Conservation (phyloP, 306 rosid species). For the Quercus robur region DNA sequence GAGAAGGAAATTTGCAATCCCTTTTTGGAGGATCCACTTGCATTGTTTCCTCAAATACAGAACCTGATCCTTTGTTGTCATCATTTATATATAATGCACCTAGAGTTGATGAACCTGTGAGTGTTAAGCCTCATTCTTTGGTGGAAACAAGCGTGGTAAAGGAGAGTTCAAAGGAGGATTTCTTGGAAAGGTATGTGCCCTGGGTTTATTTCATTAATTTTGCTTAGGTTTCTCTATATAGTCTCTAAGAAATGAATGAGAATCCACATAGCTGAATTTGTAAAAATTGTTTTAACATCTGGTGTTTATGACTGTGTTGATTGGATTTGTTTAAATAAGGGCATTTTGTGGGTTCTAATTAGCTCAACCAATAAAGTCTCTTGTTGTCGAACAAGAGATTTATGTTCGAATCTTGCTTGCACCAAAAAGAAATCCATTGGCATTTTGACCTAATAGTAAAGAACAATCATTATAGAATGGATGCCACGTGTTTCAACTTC, state of each 20-base stretch:
- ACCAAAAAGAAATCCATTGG: no score
- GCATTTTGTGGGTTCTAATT: background rate
- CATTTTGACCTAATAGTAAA: no score
- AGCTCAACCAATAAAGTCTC: no score
- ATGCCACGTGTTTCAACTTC: no score
- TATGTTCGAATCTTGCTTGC: no score
- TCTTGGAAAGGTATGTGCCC: constrained; percentile 42
- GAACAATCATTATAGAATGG: no score
- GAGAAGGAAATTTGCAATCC: constrained; percentile 75
- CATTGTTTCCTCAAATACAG: constrained; percentile 49
- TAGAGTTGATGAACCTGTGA: constrained; percentile 36
- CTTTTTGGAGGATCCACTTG: constrained; percentile 76
- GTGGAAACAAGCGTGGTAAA: constrained; percentile 37
- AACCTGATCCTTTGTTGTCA: constrained; percentile 77
- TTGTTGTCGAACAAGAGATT: no score
- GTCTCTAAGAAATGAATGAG: background rate
- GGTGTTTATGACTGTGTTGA: background rate
- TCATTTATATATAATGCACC: constrained; percentile 73
- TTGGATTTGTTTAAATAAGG: background rate
- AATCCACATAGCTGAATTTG: background rate
- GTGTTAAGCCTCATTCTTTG: constrained; percentile 34
- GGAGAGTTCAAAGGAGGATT: constrained; percentile 43
- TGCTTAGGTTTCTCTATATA: background rate
- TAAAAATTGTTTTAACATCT: background rate
- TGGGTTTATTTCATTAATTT: background rate